phyloP scores from a whole-genome alignment of 768 basidiomycete genomes.

The Postia placenta region DNA sequence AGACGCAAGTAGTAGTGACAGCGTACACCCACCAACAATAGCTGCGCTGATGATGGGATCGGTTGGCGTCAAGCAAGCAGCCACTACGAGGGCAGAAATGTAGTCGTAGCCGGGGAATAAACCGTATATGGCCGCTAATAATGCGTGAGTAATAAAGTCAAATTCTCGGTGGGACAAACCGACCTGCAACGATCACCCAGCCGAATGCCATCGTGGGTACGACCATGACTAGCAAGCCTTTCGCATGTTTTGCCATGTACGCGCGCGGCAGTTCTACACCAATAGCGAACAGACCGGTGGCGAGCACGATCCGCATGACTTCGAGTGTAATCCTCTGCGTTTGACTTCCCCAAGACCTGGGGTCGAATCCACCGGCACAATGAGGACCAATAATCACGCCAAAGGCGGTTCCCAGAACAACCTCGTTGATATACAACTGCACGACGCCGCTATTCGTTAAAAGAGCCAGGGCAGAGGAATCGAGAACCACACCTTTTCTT shows the following conservation, averaged over 20 bases:
- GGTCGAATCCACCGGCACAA: slow-evolving; percentile 64
- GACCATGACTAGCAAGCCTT: slow-evolving; percentile 61
- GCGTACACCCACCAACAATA: slow-evolving; percentile 48
- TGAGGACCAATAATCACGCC: slow-evolving; percentile 67
- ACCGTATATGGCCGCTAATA: slow-evolving; percentile 53
- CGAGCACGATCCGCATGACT: slow-evolving; percentile 83
- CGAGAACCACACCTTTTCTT: slow-evolving; percentile 59
- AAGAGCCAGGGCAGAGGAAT: too few relatives aligned
- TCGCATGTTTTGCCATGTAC: slow-evolving; percentile 78
- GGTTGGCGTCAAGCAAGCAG: slow-evolving; percentile 88
- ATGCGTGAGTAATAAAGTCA: slow-evolving; percentile 5
- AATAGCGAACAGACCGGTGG: slow-evolving; percentile 88
- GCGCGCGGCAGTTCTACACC: slow-evolving; percentile 87
- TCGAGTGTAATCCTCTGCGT: slow-evolving; percentile 71
- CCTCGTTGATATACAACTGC: slow-evolving; percentile 87
- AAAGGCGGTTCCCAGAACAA: slow-evolving; percentile 79
- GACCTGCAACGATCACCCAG: slow-evolving; percentile 72
- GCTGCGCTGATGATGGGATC: slow-evolving; percentile 90
- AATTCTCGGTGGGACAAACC: slow-evolving; percentile 11
- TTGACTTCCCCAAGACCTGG: slow-evolving; percentile 60
- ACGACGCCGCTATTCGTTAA: too few relatives aligned
- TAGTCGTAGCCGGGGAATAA: slow-evolving; percentile 70
- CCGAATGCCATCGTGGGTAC: slow-evolving; percentile 82
- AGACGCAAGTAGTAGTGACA: not conserved
- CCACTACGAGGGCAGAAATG: slow-evolving; percentile 76